Percentiles rank a stretch among this genome's conserved stretches.
phyloP scores from a whole-genome alignment of 345 rosid species.

The Lepidium africanum region DNA sequence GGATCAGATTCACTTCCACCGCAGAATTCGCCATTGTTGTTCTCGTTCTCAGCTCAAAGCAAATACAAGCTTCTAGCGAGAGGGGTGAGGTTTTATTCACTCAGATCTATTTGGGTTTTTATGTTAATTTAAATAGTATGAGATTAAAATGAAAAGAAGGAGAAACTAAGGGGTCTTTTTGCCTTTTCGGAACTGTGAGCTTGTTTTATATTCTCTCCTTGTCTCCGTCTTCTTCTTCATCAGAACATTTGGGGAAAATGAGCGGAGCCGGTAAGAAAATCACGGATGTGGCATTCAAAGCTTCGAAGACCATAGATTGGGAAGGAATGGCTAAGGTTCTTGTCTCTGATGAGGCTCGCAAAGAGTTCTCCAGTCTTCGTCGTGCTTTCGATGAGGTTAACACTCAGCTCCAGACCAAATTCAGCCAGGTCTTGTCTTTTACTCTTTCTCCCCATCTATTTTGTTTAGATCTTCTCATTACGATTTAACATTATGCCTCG shows the following conservation, averaged over 20 bases:
- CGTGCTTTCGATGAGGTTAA: conserved; percentile 80
- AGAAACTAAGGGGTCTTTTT: not conserved
- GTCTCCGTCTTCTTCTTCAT: not conserved
- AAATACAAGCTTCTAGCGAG: not conserved
- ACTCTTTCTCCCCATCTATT: not conserved
- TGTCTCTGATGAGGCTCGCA: conserved; percentile 80
- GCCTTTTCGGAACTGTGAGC: too few species aligned
- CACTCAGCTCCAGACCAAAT: conserved; percentile 66
- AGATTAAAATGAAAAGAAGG: not conserved
- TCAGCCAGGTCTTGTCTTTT: conserved; percentile 51
- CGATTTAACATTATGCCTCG: not conserved
- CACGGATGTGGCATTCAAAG: conserved; percentile 69
- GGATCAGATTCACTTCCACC: conserved; percentile 37
- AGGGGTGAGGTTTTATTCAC: too few species aligned
- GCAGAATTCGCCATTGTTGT: conserved; percentile 14
- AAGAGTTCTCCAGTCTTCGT: conserved; percentile 71
- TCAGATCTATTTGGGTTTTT: not conserved
- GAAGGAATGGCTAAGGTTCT: conserved; percentile 77
- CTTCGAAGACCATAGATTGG: conserved; percentile 75
- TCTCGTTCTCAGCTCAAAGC: not conserved
- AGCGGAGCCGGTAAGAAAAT: conserved; percentile 72
- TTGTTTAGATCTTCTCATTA: not conserved
- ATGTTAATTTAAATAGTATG: not conserved
- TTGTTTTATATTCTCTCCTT: not conserved
- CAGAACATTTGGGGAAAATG: conserved; percentile 37